Percentiles rank a stretch among this genome's conserved stretches.
phyloP scores from a whole-genome alignment of 2,329 filamentous ascomycete species.

The Rhinocladiella mackenziei region DNA sequence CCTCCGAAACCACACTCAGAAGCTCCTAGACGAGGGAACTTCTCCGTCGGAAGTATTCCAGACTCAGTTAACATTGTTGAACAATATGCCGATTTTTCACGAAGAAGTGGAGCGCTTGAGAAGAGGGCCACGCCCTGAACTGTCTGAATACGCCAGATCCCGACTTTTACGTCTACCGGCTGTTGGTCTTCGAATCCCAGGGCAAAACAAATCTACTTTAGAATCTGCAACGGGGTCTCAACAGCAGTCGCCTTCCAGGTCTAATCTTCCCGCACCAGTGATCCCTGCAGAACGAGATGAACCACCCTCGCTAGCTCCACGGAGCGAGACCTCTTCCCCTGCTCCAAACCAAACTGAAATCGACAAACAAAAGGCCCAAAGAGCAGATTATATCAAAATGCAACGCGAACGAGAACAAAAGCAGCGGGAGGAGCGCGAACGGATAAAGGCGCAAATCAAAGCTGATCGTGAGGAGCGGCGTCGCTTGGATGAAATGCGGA shows the following conservation, averaged over 20 bases:
- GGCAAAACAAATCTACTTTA: constrained; percentile 2
- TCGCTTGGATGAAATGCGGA: constrained; percentile 51
- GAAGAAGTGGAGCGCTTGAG: constrained; percentile 20
- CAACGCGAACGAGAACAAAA: constrained; percentile 62
- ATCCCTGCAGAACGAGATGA: background rate
- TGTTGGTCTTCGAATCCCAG: constrained; percentile 18
- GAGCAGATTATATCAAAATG: constrained; percentile 32
- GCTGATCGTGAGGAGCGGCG: constrained; percentile 69
- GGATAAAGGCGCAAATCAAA: constrained; percentile 71
- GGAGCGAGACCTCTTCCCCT: constrained; percentile 6
- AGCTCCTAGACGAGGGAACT: constrained; percentile 19
- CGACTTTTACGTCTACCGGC: constrained; percentile 21
- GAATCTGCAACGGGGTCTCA: constrained; percentile 1
- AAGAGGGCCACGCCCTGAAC: background rate
- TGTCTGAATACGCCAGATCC: constrained; percentile 21
- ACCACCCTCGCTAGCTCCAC: constrained; percentile 1
- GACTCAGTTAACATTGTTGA: constrained; percentile 15
- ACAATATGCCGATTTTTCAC: constrained; percentile 23
- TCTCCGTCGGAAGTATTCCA: constrained; percentile 16
- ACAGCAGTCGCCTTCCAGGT: background rate
- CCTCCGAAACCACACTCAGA: constrained; percentile 24
- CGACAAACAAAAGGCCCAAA: constrained; percentile 25
- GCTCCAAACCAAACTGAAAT: background rate
- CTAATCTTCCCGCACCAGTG: background rate
- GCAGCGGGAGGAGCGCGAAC: constrained; percentile 63